A percentile compares a stretch with the other conserved stretches of the same genome.
Conservation (phyloP, 2,329 filamentous ascomycete species). For the Fusarium stilboides region DNA sequence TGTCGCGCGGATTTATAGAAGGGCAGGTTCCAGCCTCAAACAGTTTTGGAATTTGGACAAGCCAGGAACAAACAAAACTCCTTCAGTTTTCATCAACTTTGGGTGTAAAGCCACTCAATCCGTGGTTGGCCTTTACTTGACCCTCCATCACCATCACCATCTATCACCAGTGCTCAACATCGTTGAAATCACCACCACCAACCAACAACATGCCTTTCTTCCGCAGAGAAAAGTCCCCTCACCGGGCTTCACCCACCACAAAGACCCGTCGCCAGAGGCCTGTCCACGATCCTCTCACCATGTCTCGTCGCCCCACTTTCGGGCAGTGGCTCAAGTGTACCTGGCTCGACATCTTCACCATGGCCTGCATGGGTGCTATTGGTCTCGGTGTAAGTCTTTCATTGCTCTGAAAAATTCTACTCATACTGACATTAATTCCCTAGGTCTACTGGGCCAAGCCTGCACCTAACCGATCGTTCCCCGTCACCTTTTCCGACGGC, state of each 20-base stretch:
- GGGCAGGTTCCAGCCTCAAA: slow-evolving; percentile 6
- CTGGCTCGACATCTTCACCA: slow-evolving; percentile 77
- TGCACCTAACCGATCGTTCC: slow-evolving; percentile 78
- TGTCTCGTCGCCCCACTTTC: slow-evolving; percentile 71
- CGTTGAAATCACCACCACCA: slow-evolving; percentile 8
- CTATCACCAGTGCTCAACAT: neutral
- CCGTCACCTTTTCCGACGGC: slow-evolving; percentile 75
- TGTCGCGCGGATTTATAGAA: slow-evolving; percentile 34
- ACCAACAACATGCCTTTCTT: slow-evolving; percentile 31
- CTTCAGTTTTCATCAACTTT: neutral
- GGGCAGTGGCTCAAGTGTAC: slow-evolving; percentile 79
- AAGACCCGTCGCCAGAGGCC: slow-evolving; percentile 22
- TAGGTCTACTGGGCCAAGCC: slow-evolving; percentile 76
- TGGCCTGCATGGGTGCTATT: slow-evolving; percentile 75
- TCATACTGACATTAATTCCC: neutral
- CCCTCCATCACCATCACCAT: slow-evolving; percentile 1
- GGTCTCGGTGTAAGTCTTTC: slow-evolving; percentile 72
- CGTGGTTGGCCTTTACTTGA: slow-evolving; percentile 3
- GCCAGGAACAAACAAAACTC: slow-evolving; percentile 18
- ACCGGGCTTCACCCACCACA: slow-evolving; percentile 17
- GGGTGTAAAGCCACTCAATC: slow-evolving; percentile 5
- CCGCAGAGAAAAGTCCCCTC: slow-evolving; percentile 33
- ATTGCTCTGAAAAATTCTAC: no score
- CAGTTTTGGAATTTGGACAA: neutral
- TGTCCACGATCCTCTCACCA: slow-evolving; percentile 48